Conservation (phyloP, 2,329 filamentous ascomycete genomes). For the Acephala macrosclerotiorum region DNA sequence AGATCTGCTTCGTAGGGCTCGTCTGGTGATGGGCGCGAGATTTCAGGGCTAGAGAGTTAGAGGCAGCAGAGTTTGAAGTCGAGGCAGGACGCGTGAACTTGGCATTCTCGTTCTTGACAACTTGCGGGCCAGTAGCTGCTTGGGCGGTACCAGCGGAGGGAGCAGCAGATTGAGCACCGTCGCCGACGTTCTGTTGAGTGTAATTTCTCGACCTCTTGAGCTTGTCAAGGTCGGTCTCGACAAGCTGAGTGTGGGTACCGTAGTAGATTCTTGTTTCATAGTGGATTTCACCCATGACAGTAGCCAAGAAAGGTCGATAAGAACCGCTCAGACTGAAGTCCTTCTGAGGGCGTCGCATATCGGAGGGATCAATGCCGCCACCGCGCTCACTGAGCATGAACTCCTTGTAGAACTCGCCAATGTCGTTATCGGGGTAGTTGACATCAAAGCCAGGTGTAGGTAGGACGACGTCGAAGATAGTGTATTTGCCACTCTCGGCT, state of each 20-base stretch:
- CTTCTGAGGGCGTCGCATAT: slow-evolving; percentile 86
- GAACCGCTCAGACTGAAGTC: slow-evolving; percentile 89
- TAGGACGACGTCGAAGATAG: slow-evolving; percentile 87
- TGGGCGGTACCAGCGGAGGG: background rate
- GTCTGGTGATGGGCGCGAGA: background rate
- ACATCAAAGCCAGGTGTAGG: slow-evolving; percentile 94
- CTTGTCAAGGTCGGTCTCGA: slow-evolving; percentile 82
- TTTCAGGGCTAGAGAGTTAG: no score
- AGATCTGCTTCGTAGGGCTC: background rate
- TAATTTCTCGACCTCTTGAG: slow-evolving; percentile 27
- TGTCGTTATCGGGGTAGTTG: slow-evolving; percentile 81
- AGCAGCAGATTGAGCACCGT: background rate
- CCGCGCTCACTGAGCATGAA: slow-evolving; percentile 87
- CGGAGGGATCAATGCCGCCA: slow-evolving; percentile 79
- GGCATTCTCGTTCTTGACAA: background rate
- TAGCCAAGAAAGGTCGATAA: slow-evolving; percentile 84
- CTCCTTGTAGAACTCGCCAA: slow-evolving; percentile 82
- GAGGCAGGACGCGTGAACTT: background rate
- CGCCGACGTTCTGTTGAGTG: slow-evolving; percentile 12
- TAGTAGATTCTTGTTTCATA: slow-evolving; percentile 75
- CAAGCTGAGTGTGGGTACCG: slow-evolving; percentile 81
- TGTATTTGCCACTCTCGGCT: slow-evolving; percentile 76
- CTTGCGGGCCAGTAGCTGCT: background rate
- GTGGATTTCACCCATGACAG: slow-evolving; percentile 66
- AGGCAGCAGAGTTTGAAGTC: background rate